Evolutionary conservation across 495 filamentous ascomycete genomes (phyloP), one percentile per base, ranked within the genome.

Genomic region (Aspergillus egyptiacus): DNA sequence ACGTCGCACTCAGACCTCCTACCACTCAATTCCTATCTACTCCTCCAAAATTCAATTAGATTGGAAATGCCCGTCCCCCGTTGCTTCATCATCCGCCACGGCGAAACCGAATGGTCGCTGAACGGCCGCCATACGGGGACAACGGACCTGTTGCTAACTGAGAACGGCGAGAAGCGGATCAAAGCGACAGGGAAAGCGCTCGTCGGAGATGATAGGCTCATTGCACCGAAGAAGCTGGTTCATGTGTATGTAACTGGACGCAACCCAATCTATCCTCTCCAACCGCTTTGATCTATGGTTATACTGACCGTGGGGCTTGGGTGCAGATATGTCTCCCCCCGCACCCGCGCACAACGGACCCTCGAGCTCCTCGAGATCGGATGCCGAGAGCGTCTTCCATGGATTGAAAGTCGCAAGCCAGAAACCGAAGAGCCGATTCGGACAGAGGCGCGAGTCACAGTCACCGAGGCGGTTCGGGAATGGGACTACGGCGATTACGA

Each of bases 401-500:
- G 74, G 83, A 71, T 49, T 3, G 60, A 64, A 58, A 52, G 58
- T 3, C 52, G 64, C 3, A 78, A 73, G 38, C 38, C 67, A 5
- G 61, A 61, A 13, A 28, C 63, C 2, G 50, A 61, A 5, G 68
- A 71, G 54, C 63, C 64, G 2, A 69, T 76, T 40, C 71, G 75
- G 14, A 77, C 72, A 4, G 65, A 76, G 36, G 77, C 76, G 0
- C 60, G 66, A 13, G 77, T 94, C 2, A 66, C 83, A 54, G 68
- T 93, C 33, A 89, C 86, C 0, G 79, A 90, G 50, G 81, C 85
- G 39, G 81, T 96, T 22, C 76, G 85, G 10, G 91, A 98, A 62
- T 98, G 91, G 91, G 88, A 95, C 67, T 98, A 98, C 57, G 93
- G 93, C 9, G 80, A 86, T 53, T 98, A 97, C 62, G 93, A 98